Evolutionary conservation across 2,329 filamentous ascomycete genomes (phyloP), one percentile per base, ranked within the genome.

Genomic region (Fusarium praegraminearum): DNA sequence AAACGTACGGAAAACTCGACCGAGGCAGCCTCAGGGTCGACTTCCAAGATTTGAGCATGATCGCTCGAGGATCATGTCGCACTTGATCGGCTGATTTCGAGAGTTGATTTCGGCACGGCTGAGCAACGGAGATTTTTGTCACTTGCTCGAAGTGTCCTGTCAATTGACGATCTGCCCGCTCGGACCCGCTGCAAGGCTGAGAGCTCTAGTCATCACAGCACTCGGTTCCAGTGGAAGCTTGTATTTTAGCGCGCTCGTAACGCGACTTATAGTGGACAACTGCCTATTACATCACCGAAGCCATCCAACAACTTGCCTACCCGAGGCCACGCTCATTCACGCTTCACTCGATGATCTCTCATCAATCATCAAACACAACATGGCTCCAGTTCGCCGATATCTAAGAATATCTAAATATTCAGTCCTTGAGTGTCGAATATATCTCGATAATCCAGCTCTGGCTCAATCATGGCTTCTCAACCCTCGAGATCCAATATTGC

Each of bases 391-490:
- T 49, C 90, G 94, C 62, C 89, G 94, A 74, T 98, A 98, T 78
- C 86, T 98, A 57, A 89, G 95, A 54, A 97, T 98, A 73, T 95
- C 92, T 57, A 94, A 95, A 77, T 93, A 93, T 79, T 97, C 95
- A 7, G 94, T 98, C 33, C 87, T 99, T n/a, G 96, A 99, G 85
- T 94, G 93, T 70, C 94, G 94, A 70, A 96, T 99, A 72, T 98
- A 98, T 80, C 89, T 98, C 47, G 95, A 98, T 70, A 94, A 95
- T 74, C 96, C 96, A 1, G 89, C 91, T 15, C 89, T 97, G 65
- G 89, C 89, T 26, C 88, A 93, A 70, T 90, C 91, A 76, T 98
- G 97, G 90, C 88, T 99, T 20, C 87, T 97, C 70, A 91, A 92
- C 74, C 86, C 91, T 36, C 89, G 90, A 69, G 85, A 94, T 73